Evolutionary conservation across 192 early-diverging fungal genomes (phyloP), one percentile per base, ranked within the genome.

Genomic region (Coemansia sp.): DNA sequence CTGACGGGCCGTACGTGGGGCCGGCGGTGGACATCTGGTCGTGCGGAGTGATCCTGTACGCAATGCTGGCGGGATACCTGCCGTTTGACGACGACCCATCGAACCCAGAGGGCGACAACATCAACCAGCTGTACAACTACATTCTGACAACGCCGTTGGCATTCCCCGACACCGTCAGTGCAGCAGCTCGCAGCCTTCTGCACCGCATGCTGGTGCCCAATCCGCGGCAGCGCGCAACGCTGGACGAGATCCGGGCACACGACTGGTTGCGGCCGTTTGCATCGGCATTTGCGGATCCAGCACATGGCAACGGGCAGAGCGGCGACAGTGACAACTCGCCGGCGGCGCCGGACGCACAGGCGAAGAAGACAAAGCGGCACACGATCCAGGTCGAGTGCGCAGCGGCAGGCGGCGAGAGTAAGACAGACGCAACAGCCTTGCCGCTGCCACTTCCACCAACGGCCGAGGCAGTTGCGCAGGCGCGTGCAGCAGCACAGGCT

Each of bases 11-110:
- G 6, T 99, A 99, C 76, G 94, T 95, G 3, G 98, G 96, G 19
- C 92, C 93, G 12, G 92, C 93, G 6, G 96, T 95, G 1, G 98
- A 99, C 79, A 96, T 98, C 63, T 99, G 98, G 98, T 93, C 91
- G 55, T 98, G 95, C 76, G 98, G 98, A 55, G 98, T 99, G 16
- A 99, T 99, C 57, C 70, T 99, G 72, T 95, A 92, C 64, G 94
- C 94, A 2, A 95, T 95, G 94, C 84, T 95, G 7, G 90, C 89
- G 36, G 94, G 94, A 4, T 94, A 93, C 60, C 83, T 95, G 49
- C 94, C 94, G 5, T 95, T 92, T 71, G 94, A 95, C 63, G 94
- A 95, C 74, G 94, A 95, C 71, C 94, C 94, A 32, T 86, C 83
- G 5, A 95, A 95, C 60, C 92, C 92, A 19, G 92, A 95, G 62